Conservation (phyloP, 2,329 filamentous ascomycete species). For the Rasamsonia emersonii region DNA sequence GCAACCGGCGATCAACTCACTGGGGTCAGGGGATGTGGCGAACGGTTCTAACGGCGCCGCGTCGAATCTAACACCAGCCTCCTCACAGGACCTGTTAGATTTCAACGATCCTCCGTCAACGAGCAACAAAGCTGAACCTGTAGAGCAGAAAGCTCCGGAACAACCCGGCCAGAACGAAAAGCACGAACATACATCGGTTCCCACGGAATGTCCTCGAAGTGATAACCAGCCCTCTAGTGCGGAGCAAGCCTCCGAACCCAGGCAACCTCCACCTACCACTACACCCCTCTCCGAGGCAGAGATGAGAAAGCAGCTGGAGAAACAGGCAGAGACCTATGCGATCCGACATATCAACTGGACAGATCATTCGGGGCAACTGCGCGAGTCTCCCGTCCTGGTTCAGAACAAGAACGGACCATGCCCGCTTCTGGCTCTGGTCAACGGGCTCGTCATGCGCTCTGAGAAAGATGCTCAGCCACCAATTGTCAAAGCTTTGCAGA, state of each 20-base stretch:
- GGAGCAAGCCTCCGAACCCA: neutral
- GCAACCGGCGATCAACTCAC: conserved; percentile 7
- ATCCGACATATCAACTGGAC: conserved; percentile 88
- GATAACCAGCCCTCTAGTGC: neutral
- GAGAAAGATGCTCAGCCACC: conserved; percentile 58
- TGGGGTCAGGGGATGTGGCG: conserved; percentile 13
- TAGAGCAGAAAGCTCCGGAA: too few relatives aligned
- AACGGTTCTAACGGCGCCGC: conserved; percentile 14
- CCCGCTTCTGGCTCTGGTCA: conserved; percentile 84
- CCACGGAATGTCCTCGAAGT: conserved; percentile 1
- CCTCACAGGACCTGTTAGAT: conserved; percentile 26
- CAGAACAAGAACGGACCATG: conserved; percentile 95
- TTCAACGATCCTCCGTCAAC: conserved; percentile 15
- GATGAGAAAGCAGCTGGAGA: conserved; percentile 28
- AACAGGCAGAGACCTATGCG: conserved; percentile 71
- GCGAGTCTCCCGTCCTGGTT: conserved; percentile 77
- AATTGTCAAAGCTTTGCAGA: conserved; percentile 66
- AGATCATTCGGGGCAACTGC: conserved; percentile 56
- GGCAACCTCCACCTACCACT: conserved; percentile 5
- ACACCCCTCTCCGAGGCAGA: conserved; percentile 21
- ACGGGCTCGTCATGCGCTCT: conserved; percentile 79
- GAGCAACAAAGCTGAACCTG: too few relatives aligned
- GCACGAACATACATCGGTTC: too few relatives aligned
- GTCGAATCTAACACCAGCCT: conserved; percentile 19
- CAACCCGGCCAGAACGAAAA: too few relatives aligned